Evolutionary conservation across 257 asterid genomes (phyloP).

Genomic region (Striga asiatica): DNA sequence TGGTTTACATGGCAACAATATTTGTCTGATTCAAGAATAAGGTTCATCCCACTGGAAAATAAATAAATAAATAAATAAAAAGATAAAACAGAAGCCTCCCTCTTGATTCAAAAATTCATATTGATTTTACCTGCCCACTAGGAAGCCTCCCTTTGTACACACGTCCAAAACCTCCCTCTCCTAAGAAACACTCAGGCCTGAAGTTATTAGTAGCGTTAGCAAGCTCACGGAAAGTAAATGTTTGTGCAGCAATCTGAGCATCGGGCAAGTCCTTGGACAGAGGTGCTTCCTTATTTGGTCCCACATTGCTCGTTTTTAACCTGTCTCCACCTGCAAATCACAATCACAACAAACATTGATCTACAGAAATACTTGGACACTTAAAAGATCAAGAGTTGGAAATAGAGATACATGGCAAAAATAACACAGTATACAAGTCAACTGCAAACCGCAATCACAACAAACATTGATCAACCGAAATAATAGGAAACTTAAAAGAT

Average conservation of each 20-base stretch:
- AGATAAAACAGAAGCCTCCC: too few species aligned
- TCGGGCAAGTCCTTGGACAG: slow-evolving; percentile 50
- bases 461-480: slow-evolving; percentile 1
- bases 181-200: slow-evolving; percentile 76
- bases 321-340: slow-evolving; percentile 62
- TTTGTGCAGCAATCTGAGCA: slow-evolving; percentile 86
- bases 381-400: too few species aligned
- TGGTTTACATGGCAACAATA: too few species aligned
- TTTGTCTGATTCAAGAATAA: too few species aligned
- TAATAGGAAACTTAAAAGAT: not conserved
- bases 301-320: slow-evolving; percentile 44
- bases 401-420: too few species aligned
- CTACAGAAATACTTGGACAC: not conserved
- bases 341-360: slow-evolving; percentile 8
- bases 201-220: slow-evolving; percentile 86
- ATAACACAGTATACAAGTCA: too few species aligned
- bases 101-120: too few species aligned
- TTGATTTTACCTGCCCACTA: slow-evolving; percentile 77
- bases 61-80: too few species aligned
- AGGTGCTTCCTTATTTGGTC: slow-evolving; percentile 46
- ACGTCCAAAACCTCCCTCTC: slow-evolving; percentile 97
- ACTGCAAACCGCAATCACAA: slow-evolving; percentile 34
- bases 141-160: slow-evolving; percentile 77
- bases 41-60: too few species aligned
- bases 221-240: slow-evolving; percentile 91